Conservation (phyloP, 257 asterid genomes). For the Solanum ossicruentum region DNA sequence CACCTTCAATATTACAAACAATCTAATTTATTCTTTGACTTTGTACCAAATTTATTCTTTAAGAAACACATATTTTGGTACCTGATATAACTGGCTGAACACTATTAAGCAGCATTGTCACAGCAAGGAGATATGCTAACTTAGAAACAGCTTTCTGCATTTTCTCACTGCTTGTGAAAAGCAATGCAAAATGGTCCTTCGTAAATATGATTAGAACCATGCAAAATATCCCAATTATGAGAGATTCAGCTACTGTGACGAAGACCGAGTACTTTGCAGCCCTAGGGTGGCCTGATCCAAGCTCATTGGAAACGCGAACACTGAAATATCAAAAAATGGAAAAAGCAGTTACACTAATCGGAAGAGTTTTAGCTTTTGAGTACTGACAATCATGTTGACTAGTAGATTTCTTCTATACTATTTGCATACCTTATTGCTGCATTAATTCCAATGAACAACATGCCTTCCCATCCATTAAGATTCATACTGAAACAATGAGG, state of each 20-base stretch:
- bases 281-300: slow-evolving; percentile 80
- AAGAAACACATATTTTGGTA: neutral
- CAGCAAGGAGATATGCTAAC: slow-evolving; percentile 74
- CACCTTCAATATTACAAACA: slow-evolving; percentile 32
- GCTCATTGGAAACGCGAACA: slow-evolving; percentile 84
- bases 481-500: slow-evolving; percentile 58
- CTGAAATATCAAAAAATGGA: slow-evolving; percentile 11
- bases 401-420: neutral
- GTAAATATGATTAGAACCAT: slow-evolving; percentile 52
- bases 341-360: neutral
- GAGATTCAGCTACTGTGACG: slow-evolving; percentile 55
- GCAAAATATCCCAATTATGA: slow-evolving; percentile 53
- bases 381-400: neutral
- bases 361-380: neutral
- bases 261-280: slow-evolving; percentile 78
- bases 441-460: slow-evolving; percentile 88
- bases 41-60: neutral
- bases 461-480: slow-evolving; percentile 98
- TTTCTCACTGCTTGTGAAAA: slow-evolving; percentile 51
- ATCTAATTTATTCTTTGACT: neutral
- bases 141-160: slow-evolving; percentile 83
- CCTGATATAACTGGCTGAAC: slow-evolving; percentile 96
- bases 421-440: slow-evolving; percentile 73
- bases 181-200: slow-evolving; percentile 50
- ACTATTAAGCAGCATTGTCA: slow-evolving; percentile 80